Percentiles rank a stretch among this genome's conserved stretches.
Conservation (phyloP, 345 rosid genomes). For the Ailanthus altissimus region DNA sequence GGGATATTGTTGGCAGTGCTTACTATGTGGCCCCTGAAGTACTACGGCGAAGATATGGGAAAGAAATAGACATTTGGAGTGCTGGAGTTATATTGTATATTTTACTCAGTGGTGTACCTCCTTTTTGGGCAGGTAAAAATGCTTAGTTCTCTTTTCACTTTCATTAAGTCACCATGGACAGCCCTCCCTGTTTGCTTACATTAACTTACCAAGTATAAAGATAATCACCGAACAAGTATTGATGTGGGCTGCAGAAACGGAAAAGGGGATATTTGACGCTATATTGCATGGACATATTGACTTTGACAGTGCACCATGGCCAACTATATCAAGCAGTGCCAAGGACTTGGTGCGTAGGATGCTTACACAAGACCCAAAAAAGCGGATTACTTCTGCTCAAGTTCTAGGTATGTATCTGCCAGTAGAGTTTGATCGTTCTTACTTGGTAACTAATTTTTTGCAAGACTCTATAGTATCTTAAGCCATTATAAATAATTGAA, state of each 20-base stretch:
- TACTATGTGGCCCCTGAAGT: conserved; percentile 96
- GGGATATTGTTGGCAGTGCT: conserved; percentile 81
- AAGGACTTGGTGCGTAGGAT: conserved; percentile 77
- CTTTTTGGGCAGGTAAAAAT: conserved; percentile 88
- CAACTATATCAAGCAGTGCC: conserved; percentile 71
- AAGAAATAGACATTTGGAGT: conserved; percentile 90
- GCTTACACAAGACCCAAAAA: conserved; percentile 72
- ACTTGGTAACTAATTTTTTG: background rate
- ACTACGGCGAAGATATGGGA: conserved; percentile 65
- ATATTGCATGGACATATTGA: conserved; percentile 74
- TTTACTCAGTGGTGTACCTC: conserved; percentile 92
- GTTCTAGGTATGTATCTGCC: conserved; percentile 55
- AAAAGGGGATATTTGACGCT: conserved; percentile 78
- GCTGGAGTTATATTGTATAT: conserved; percentile 83
- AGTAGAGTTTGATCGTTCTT: background rate
- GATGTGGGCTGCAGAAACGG: conserved; percentile 53
- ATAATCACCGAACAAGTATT: background rate
- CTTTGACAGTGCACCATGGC: conserved; percentile 80
- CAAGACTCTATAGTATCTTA: background rate
- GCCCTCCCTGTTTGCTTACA: background rate
- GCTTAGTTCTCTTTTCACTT: background rate
- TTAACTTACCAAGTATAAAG: background rate
- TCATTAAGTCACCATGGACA: background rate
- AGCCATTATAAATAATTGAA: background rate
- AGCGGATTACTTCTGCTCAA: conserved; percentile 66